Percentiles rank a stretch among this genome's conserved stretches.
Conservation (phyloP, 2,329 filamentous ascomycete genomes). For the Penicillium sp. region DNA sequence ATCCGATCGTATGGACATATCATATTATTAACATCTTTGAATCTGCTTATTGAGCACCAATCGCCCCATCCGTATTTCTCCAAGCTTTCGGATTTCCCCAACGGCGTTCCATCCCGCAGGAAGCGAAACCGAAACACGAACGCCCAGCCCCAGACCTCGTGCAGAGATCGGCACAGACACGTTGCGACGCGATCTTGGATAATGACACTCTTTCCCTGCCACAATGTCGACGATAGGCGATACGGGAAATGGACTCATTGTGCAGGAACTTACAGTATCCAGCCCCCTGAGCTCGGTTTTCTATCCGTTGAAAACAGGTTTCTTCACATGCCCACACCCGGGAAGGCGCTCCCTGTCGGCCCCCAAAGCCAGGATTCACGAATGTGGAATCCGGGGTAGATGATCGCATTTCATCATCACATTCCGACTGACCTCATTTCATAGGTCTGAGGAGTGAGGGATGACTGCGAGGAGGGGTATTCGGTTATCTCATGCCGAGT, state of each 20-base stretch:
- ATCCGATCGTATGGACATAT: not conserved
- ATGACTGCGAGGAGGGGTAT: not conserved
- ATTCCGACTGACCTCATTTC: not conserved
- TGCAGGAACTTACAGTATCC: not conserved
- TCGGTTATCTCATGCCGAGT: not conserved
- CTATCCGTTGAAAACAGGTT: not conserved
- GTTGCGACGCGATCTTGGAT: not conserved
- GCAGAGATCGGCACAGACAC: not conserved
- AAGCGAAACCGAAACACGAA: not conserved
- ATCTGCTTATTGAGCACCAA: not conserved
- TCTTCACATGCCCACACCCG: not conserved
- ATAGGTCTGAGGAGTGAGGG: not conserved
- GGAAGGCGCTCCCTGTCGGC: not conserved
- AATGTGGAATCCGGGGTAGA: slow-evolving; percentile 2
- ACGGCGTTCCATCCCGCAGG: not conserved
- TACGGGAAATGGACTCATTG: not conserved
- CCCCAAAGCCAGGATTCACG: slow-evolving; percentile 1
- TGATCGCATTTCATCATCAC: not conserved
- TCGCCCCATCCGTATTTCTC: not conserved
- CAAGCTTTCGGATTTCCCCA: not conserved
- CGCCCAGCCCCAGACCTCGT: not conserved
- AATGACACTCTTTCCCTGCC: not conserved
- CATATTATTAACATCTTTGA: not conserved
- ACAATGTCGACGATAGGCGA: too few relatives aligned
- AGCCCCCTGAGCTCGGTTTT: not conserved